Percentiles rank a stretch among this genome's conserved stretches.
Evolutionary conservation across 345 rosid species (phyloP).

Genomic region (Luvunga scandens): DNA sequence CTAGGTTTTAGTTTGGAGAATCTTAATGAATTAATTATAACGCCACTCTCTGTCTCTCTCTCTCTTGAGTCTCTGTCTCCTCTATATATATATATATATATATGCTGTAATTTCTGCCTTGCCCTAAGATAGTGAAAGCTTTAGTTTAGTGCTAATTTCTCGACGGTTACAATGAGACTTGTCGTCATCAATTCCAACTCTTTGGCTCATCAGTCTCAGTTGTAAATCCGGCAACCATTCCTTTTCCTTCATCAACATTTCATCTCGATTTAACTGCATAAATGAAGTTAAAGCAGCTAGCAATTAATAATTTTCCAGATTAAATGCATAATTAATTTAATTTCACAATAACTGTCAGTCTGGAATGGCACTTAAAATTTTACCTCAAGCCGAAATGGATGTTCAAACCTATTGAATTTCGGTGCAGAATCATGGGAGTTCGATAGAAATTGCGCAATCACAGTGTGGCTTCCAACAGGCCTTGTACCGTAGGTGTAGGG

Average conservation of each 20-base stretch:
- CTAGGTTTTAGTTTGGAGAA: not conserved
- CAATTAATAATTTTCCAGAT: not conserved
- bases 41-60: not conserved
- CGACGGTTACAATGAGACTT: conserved; percentile 21
- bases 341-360: too few species aligned
- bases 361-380: not conserved
- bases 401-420: conserved; percentile 20
- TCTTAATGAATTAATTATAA: not conserved
- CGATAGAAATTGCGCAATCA: conserved; percentile 20
- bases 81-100: too few species aligned
- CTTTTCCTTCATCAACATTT: conserved; percentile 17
- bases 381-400: conserved; percentile 33
- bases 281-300: too few species aligned
- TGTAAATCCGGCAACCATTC: conserved; percentile 43
- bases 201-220: conserved; percentile 39
- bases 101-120: not conserved
- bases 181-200: conserved; percentile 27
- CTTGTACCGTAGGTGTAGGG: not conserved
- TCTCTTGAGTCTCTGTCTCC: too few species aligned
- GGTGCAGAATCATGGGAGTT: not conserved
- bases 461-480: conserved; percentile 8
- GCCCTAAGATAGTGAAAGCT: conserved; percentile 43
- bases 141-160: conserved; percentile 32
- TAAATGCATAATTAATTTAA: not conserved
- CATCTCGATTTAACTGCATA: conserved; percentile 32